Conservation (phyloP, 176 grass and related monocot species). For the Oryza punctata region DNA sequence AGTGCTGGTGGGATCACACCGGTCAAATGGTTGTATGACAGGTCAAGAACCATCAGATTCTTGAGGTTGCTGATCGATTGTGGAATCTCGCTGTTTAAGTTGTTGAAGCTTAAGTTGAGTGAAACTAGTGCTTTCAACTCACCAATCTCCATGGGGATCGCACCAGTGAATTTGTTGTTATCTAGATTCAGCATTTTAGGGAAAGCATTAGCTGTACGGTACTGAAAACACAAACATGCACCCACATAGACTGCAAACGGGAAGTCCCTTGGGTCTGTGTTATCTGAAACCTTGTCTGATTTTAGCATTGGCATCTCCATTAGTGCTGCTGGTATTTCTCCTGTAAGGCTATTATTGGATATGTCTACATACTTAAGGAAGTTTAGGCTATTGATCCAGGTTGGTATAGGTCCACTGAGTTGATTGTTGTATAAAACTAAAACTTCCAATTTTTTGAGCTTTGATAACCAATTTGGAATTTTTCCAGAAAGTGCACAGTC, state of each 20-base stretch:
- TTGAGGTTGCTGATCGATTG: constrained; percentile 26
- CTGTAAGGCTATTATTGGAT: constrained; percentile 8
- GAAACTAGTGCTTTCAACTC: constrained; percentile 8
- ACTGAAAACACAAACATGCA: background rate
- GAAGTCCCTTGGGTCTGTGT: background rate
- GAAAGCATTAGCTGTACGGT: background rate
- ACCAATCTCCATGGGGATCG: constrained; percentile 23
- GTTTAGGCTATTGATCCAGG: constrained; percentile 11
- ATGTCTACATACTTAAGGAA: constrained; percentile 23
- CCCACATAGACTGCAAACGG: background rate
- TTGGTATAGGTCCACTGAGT: constrained; percentile 19
- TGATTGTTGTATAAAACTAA: background rate
- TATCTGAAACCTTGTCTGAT: background rate
- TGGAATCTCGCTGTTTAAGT: constrained; percentile 13
- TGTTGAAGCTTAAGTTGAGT: constrained; percentile 37
- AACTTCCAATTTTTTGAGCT: background rate
- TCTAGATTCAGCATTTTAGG: background rate
- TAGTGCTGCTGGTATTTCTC: background rate
- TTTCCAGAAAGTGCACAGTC: background rate
- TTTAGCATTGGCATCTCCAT: constrained; percentile 2
- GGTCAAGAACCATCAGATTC: constrained; percentile 33
- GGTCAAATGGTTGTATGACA: constrained; percentile 31
- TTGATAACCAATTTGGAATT: constrained; percentile 28
- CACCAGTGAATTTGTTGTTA: constrained; percentile 16
- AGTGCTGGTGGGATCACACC: background rate